Conservation (phyloP, 2,329 filamentous ascomycete species). For the Geosmithia morbida region DNA sequence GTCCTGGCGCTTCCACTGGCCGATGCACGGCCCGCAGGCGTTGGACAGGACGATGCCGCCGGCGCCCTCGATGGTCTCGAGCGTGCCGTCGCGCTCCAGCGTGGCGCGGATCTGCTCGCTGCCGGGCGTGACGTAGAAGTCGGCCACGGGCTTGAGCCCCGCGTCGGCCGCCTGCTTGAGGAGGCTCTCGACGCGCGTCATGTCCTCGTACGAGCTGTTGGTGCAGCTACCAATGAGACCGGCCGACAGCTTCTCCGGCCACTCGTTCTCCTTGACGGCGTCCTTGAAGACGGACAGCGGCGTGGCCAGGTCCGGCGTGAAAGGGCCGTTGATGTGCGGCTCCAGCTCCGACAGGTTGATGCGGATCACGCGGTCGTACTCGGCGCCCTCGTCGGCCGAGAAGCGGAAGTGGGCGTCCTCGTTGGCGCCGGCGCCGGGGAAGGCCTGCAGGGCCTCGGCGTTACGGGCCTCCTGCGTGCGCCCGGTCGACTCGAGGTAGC, state of each 20-base stretch:
- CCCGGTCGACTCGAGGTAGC: slow-evolving; percentile 78
- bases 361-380: slow-evolving; percentile 83
- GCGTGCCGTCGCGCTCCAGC: slow-evolving; percentile 74
- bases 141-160: slow-evolving; percentile 77
- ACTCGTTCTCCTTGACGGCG: slow-evolving; percentile 68
- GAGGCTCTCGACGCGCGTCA: slow-evolving; percentile 87
- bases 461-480: slow-evolving; percentile 46
- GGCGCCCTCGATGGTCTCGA: slow-evolving; percentile 72
- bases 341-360: slow-evolving; percentile 85
- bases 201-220: slow-evolving; percentile 97
- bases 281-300: slow-evolving; percentile 83
- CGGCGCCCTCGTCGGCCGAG: slow-evolving; percentile 61
- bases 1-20: slow-evolving; percentile 90
- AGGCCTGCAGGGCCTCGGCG: slow-evolving; percentile 44
- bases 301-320: slow-evolving; percentile 89
- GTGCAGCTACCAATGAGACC: slow-evolving; percentile 96
- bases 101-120: slow-evolving; percentile 96
- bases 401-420: slow-evolving; percentile 48
- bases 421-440: slow-evolving; percentile 25
- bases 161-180: slow-evolving; percentile 82
- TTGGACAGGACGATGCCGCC: slow-evolving; percentile 87
- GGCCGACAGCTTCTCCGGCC: slow-evolving; percentile 83
- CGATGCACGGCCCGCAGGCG: slow-evolving; percentile 87
- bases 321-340: slow-evolving; percentile 93
- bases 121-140: slow-evolving; percentile 93